A percentile compares a stretch with the other conserved stretches of the same genome.
Conservation (phyloP, 176 grass and related monocot genomes). For the Paspalum notatum region DNA sequence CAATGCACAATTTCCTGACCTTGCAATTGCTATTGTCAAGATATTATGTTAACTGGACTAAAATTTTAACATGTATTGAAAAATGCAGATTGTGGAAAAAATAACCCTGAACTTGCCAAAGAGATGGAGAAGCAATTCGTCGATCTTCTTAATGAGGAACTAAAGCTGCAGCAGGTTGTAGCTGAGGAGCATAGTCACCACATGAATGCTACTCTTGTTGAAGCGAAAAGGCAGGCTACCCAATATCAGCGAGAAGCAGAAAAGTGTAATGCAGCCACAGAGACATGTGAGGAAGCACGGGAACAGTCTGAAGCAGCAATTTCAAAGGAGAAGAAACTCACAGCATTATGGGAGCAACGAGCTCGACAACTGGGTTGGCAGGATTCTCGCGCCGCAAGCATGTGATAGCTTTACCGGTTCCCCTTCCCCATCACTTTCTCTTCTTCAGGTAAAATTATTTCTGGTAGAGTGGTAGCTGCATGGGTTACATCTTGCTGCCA, state of each 20-base stretch:
- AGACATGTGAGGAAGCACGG: constrained; percentile 86
- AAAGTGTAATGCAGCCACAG: constrained; percentile 92
- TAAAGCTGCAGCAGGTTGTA: constrained; percentile 88
- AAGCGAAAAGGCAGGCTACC: constrained; percentile 80
- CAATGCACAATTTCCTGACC: neutral
- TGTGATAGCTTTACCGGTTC: constrained; percentile 29
- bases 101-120: constrained; percentile 77
- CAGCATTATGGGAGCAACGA: constrained; percentile 73
- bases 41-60: constrained; percentile 25
- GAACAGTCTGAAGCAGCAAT: constrained; percentile 64
- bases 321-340: constrained; percentile 83
- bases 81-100: constrained; percentile 76
- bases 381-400: constrained; percentile 35
- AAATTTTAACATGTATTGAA: neutral
- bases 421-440: constrained; percentile 6
- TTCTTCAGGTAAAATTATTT: constrained; percentile 39
- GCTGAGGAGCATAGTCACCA: constrained; percentile 83
- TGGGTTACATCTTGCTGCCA: constrained; percentile 25
- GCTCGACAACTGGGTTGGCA: constrained; percentile 81
- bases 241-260: constrained; percentile 87
- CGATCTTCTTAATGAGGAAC: constrained; percentile 89
- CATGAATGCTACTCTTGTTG: constrained; percentile 76
- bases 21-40: constrained; percentile 24
- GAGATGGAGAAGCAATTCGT: constrained; percentile 88
- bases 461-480: constrained; percentile 21